A percentile compares a stretch with the other conserved stretches of the same genome.
Conservation (phyloP, 2,329 filamentous ascomycete genomes). For the Epichloe scottii region DNA sequence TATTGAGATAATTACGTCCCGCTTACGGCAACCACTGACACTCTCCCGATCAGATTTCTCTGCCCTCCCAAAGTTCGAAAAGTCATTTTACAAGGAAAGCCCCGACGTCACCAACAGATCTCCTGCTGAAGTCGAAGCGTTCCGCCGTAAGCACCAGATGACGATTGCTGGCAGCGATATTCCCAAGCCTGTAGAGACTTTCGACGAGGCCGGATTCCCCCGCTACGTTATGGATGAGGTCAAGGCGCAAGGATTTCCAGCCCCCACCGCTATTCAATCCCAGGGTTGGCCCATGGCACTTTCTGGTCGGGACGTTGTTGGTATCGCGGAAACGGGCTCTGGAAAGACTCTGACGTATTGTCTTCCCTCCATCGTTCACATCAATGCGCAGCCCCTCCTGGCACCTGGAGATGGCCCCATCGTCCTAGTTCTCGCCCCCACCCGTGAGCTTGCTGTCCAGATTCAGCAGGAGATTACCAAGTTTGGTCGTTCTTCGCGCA, state of each 20-base stretch:
- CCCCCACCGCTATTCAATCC: slow-evolving; percentile 91
- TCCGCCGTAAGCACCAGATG: slow-evolving; percentile 77
- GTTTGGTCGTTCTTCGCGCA: slow-evolving; percentile 94
- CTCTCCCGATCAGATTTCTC: slow-evolving; percentile 46
- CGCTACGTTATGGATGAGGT: slow-evolving; percentile 97
- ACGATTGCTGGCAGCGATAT: slow-evolving; percentile 68
- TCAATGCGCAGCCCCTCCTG: slow-evolving; percentile 95
- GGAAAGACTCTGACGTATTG: slow-evolving; percentile 99
- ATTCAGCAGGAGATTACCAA: slow-evolving; percentile 98
- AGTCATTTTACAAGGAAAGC: slow-evolving; percentile 98
- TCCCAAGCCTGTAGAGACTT: slow-evolving; percentile 89
- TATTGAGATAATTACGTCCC: neutral
- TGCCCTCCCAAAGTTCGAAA: slow-evolving; percentile 89
- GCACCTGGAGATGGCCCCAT: slow-evolving; percentile 93
- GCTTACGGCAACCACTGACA: slow-evolving; percentile 12
- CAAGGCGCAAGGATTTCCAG: slow-evolving; percentile 91
- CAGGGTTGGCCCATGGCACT: slow-evolving; percentile 99
- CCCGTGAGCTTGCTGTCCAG: slow-evolving; percentile 94
- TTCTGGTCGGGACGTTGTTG: slow-evolving; percentile 93
- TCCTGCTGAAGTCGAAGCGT: slow-evolving; percentile 69
- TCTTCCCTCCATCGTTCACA: slow-evolving; percentile 95
- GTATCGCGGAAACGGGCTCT: slow-evolving; percentile 97
- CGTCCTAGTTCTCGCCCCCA: slow-evolving; percentile 88
- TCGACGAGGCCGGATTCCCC: slow-evolving; percentile 95
- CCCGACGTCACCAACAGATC: slow-evolving; percentile 64